Percentiles rank a stretch among this genome's conserved stretches.
Conservation (phyloP, 2,329 filamentous ascomycete genomes). For the Drechmeria coniospora region DNA sequence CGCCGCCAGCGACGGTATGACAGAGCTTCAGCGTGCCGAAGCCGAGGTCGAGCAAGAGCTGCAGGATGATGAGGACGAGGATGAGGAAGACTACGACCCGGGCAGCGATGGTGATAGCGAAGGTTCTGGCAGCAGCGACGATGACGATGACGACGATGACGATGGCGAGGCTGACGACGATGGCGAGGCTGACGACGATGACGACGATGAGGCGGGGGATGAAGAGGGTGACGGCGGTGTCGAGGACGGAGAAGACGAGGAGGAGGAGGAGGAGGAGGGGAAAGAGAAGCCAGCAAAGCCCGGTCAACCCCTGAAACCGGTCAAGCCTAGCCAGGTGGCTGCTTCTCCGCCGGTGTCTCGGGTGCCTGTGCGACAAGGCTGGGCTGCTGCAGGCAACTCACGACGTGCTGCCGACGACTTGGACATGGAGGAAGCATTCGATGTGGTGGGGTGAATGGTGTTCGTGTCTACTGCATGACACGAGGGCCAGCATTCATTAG, state of each 20-base stretch:
- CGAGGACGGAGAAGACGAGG: conserved; percentile 8
- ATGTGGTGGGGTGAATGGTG: conserved; percentile 12
- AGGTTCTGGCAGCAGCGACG: conserved; percentile 35
- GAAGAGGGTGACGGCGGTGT: conserved; percentile 8
- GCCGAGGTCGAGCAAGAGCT: conserved; percentile 35
- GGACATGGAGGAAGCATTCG: conserved; percentile 19
- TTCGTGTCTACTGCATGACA: no score
- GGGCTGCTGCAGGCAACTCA: conserved; percentile 14
- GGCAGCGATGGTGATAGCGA: conserved; percentile 45
- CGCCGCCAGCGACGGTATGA: conserved; percentile 23
- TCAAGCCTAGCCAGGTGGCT: conserved; percentile 4
- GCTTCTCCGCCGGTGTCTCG: conserved; percentile 2
- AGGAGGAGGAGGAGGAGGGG: conserved; percentile 6
- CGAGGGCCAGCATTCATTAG: no score
- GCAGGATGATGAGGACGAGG: conserved; percentile 46
- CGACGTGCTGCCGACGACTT: conserved; percentile 11
- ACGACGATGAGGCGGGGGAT: conserved; percentile 12
- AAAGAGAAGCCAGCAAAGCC: conserved; percentile 5
- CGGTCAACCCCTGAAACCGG: conserved; percentile 1
- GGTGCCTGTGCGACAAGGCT: conserved; percentile 13
- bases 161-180: conserved; percentile 24
- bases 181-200: conserved; percentile 18
- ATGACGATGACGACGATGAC: conserved; percentile 25
- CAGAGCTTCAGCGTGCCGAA: conserved; percentile 34
- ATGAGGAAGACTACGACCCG: conserved; percentile 53